Evolutionary conservation across 306 rosid genomes (phyloP).

Genomic region (Bauhinia variegata): DNA sequence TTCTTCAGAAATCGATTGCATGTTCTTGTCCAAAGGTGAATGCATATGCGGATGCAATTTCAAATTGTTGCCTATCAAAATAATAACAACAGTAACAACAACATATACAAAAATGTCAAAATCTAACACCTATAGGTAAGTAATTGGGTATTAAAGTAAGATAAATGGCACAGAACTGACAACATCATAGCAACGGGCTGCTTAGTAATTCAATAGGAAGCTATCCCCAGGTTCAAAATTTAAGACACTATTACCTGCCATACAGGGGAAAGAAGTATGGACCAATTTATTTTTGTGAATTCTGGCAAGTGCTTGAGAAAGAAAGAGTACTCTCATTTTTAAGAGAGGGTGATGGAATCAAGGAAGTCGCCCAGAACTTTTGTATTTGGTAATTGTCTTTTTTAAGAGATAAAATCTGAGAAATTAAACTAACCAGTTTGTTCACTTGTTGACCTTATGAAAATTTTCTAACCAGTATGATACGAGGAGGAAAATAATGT

Average conservation of each 20-base stretch:
- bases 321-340: too few species aligned
- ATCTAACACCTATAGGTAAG: neutral
- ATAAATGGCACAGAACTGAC: neutral
- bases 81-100: constrained; percentile 5
- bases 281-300: neutral
- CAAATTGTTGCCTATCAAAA: constrained; percentile 34
- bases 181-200: neutral
- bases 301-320: too few species aligned
- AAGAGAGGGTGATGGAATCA: too few species aligned
- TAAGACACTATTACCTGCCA: neutral
- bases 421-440: neutral
- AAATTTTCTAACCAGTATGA: neutral
- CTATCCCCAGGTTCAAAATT: neutral
- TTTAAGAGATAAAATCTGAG: too few species aligned
- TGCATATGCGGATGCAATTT: constrained; percentile 30
- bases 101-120: constrained; percentile 5
- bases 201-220: neutral
- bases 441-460: neutral
- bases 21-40: constrained; percentile 30
- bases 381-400: too few species aligned
- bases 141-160: neutral
- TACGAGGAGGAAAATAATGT: neutral
- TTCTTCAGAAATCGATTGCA: constrained; percentile 22
- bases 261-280: neutral
- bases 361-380: too few species aligned